Base-by-base conservation (phyloP, 164 flowering plant species). In the Magnolia sinica region DNA sequence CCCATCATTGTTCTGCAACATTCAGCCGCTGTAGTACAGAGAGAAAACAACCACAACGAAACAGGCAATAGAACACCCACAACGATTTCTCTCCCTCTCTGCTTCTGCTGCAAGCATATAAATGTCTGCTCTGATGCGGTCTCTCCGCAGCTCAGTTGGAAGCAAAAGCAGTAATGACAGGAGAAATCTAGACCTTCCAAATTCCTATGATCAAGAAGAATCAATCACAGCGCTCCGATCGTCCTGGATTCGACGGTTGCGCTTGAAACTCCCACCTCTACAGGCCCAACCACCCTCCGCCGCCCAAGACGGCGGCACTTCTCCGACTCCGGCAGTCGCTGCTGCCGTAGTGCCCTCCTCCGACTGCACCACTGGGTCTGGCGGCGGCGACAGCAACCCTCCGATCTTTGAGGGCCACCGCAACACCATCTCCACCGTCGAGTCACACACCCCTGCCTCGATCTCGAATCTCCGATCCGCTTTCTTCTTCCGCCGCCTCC, bases 121-220 rank as follows among this genome's bases (percentile, higher is more conserved):
- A 55, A 31, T 18, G 20, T 63, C 3, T 63, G 10, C 3, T 2
- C 9, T 13, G 9, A 74, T 74, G 76, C 31, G 27, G 64, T 74
- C 76, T 23, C 70, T 70, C 9, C 66, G 65, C 20, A 65, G 76
- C 70, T 74, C 76, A 2, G 76, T 66, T 49, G 77, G 77, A 75
- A 67, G 77, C 27, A 75, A 73, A 9, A 63, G 68, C 49, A 63
- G 68, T 20, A 31, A 8, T 20, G 51, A 24, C 2, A 8, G 27
- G 50, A 58, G 64, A 31, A 50, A 16, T 61, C 31, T 18, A 14
- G 52, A 63, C n/a, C 66, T 61, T 18, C 51, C n/a, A 16, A 4
- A 61, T 24, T 37, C 63, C 22, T 66, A 61, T 29, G 2, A 73
- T 1, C 29, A 63, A 11, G 59, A 64, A 31, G 72, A 45, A 7